phyloP scores from a whole-genome alignment of 2,329 filamentous ascomycete species.

The Phaeosphaeria sp. region DNA sequence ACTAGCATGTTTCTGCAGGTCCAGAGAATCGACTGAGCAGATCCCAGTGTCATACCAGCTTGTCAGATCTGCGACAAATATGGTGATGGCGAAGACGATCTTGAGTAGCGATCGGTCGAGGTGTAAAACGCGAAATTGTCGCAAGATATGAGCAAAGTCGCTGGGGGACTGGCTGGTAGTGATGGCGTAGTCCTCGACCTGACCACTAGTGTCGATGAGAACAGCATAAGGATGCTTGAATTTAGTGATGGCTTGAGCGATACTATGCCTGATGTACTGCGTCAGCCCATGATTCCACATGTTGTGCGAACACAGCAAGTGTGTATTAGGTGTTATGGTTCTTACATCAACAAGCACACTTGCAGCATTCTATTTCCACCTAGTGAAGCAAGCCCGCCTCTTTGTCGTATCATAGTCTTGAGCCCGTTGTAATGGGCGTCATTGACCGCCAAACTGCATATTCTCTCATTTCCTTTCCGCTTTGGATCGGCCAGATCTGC shows the following conservation, averaged over 20 bases:
- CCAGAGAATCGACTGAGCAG: constrained; percentile 30
- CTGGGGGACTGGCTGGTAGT: constrained; percentile 19
- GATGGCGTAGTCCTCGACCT: constrained; percentile 30
- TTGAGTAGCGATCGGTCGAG: constrained; percentile 23
- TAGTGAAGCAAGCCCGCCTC: constrained; percentile 40
- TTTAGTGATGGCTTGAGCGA: constrained; percentile 38
- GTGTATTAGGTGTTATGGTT: background rate
- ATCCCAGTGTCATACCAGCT: constrained; percentile 25
- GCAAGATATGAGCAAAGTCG: constrained; percentile 19
- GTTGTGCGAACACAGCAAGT: background rate
- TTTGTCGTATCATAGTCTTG: constrained; percentile 40
- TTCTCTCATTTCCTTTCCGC: constrained; percentile 16
- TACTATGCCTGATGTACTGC: constrained; percentile 34
- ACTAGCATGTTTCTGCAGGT: constrained; percentile 40
- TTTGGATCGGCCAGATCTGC: constrained; percentile 29
- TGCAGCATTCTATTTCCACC: constrained; percentile 38
- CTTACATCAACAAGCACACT: constrained; percentile 42
- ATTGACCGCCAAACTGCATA: constrained; percentile 29
- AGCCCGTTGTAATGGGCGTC: constrained; percentile 39
- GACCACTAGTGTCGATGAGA: constrained; percentile 23
- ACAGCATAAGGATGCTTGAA: constrained; percentile 40
- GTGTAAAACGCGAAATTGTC: constrained; percentile 26
- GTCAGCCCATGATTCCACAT: background rate
- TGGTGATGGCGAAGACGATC: constrained; percentile 23
- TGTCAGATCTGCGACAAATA: constrained; percentile 29